Evolutionary conservation across 352 stramenopile genomes (phyloP).

Genomic region (Plasmopara halstedii): DNA sequence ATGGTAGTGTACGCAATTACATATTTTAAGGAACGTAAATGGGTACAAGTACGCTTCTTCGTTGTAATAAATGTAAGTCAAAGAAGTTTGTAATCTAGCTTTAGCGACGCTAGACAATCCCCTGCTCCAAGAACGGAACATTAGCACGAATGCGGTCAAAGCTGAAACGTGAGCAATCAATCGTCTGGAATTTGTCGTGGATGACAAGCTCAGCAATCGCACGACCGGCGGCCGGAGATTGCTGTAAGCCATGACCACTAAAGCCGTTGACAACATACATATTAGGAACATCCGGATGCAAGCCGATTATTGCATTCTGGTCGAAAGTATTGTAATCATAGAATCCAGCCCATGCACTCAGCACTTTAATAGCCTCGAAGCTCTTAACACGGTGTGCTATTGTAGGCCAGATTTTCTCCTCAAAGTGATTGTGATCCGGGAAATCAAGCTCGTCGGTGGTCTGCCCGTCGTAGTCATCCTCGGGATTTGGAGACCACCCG

Average conservation of each 20-base stretch:
- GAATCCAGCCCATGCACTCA: slow-evolving; percentile 70
- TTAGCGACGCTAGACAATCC: slow-evolving; percentile 62
- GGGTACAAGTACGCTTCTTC: no score
- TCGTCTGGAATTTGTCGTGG: slow-evolving; percentile 59
- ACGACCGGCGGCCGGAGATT: slow-evolving; percentile 66
- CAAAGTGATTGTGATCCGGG: slow-evolving; percentile 64
- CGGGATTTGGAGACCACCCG: slow-evolving; percentile 49
- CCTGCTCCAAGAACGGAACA: slow-evolving; percentile 63
- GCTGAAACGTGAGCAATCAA: slow-evolving; percentile 62
- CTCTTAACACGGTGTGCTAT: slow-evolving; percentile 65
- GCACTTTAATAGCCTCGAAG: slow-evolving; percentile 77
- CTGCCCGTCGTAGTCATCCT: slow-evolving; percentile 53
- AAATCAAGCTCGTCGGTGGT: slow-evolving; percentile 59
- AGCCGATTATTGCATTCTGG: slow-evolving; percentile 80
- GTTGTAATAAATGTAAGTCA: no score
- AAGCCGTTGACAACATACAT: slow-evolving; percentile 83
- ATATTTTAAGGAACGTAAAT: no score
- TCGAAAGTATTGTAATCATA: slow-evolving; percentile 88
- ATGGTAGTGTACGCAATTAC: no score
- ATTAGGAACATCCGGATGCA: slow-evolving; percentile 71
- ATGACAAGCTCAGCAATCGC: slow-evolving; percentile 72
- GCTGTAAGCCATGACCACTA: slow-evolving; percentile 74
- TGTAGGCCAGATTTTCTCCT: slow-evolving; percentile 74
- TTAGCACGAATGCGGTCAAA: slow-evolving; percentile 67
- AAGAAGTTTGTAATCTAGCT: no score